phyloP scores from a whole-genome alignment of 2,329 filamentous ascomycete genomes.

The Xylaria sp. region DNA sequence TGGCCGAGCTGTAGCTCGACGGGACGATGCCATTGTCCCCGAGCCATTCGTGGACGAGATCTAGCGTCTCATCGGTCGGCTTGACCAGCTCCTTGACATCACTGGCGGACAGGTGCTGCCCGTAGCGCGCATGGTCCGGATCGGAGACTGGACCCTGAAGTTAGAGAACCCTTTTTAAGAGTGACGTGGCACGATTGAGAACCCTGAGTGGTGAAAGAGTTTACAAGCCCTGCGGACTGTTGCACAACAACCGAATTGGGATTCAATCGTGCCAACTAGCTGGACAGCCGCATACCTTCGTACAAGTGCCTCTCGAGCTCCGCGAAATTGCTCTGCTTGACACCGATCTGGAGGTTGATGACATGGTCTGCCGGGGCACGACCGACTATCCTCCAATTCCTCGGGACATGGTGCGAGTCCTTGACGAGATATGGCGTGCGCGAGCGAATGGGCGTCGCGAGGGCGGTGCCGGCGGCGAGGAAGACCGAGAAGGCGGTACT shows the following conservation, averaged over 20 bases:
- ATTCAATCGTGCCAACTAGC: neutral
- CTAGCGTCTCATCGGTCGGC: constrained; percentile 53
- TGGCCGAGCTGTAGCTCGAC: constrained; percentile 52
- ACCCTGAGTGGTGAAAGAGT: neutral
- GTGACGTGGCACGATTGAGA: neutral
- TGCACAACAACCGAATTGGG: neutral
- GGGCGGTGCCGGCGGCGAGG: constrained; percentile 28
- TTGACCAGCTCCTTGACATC: constrained; percentile 57
- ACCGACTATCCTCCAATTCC: constrained; percentile 51
- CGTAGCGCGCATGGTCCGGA: constrained; percentile 56
- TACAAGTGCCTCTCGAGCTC: constrained; percentile 57
- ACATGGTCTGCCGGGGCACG: constrained; percentile 50
- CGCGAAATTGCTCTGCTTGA: constrained; percentile 60
- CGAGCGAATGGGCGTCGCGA: constrained; percentile 31
- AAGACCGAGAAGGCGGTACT: constrained; percentile 30
- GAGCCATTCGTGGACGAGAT: constrained; percentile 60
- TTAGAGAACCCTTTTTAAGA: constrained; percentile 1
- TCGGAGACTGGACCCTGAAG: constrained; percentile 47
- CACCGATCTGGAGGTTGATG: constrained; percentile 58
- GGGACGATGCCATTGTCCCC: constrained; percentile 52
- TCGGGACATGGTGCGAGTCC: constrained; percentile 56
- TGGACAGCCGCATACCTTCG: constrained; percentile 28
- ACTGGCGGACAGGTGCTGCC: constrained; percentile 53
- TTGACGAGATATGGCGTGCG: constrained; percentile 47
- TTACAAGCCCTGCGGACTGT: neutral